phyloP scores from a whole-genome alignment of 2,329 filamentous ascomycete species.

The Neurospora crassa region DNA sequence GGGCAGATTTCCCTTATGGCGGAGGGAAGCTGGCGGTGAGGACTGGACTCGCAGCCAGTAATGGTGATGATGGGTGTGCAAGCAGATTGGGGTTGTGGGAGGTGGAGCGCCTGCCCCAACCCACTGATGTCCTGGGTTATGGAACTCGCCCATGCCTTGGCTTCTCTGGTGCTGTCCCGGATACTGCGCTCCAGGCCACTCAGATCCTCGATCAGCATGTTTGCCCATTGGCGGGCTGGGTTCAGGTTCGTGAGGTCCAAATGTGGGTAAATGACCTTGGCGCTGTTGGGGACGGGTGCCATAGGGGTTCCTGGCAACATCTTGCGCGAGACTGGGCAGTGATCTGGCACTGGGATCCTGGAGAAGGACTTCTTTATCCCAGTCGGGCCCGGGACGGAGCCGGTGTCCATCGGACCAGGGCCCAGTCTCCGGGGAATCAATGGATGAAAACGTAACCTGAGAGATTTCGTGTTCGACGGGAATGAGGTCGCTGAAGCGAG shows the following conservation, averaged over 20 bases:
- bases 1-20: background rate
- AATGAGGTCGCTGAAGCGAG: constrained; percentile 29
- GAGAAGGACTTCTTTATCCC: background rate
- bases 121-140: background rate
- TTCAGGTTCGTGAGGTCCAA: constrained; percentile 11
- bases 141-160: background rate
- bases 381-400: background rate
- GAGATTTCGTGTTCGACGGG: constrained; percentile 24
- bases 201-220: constrained; percentile 8
- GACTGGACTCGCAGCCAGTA: constrained; percentile 39
- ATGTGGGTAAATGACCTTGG: background rate
- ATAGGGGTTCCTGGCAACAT: background rate
- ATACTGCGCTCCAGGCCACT: constrained; percentile 2
- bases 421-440: constrained; percentile 18
- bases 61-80: constrained; percentile 54
- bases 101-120: background rate
- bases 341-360: background rate
- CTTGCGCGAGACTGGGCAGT: background rate
- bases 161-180: constrained; percentile 1
- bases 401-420: constrained; percentile 16
- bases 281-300: background rate
- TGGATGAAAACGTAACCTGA: constrained; percentile 20
- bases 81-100: constrained; percentile 27
- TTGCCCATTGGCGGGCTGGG: constrained; percentile 9
- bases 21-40: constrained; percentile 6